Base-by-base conservation (phyloP, 2,329 filamentous ascomycete species). In the Colletotrichum somersetense region DNA sequence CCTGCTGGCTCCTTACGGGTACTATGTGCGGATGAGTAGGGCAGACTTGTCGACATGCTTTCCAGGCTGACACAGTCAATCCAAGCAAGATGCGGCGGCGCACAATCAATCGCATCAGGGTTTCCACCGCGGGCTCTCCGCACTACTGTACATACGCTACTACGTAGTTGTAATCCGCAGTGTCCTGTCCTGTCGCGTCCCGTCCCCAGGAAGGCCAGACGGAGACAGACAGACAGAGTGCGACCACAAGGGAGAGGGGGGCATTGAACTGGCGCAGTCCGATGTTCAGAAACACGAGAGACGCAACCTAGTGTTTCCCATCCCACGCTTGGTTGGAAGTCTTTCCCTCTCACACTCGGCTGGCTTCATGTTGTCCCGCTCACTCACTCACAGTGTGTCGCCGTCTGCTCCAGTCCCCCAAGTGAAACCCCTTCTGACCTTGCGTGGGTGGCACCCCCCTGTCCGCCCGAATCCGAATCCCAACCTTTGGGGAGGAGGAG, bases 271-370 rank as follows among this genome's bases (percentile, higher is more conserved):
- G 69, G 69, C 53, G 59, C 55, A 56, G 30, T 72, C 69, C 64
- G 66, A 72, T 64, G 59, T 72, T 72, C 66, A 42, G 69, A 72
- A 72, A 69, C 66, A 69, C 69, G n/a, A 69, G 59, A 72, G 59
- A 69, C 69, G 58, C 69, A 69, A 53, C 59, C 66, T 64, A 72
- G 69, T 72, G 69, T 72, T 72, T 72, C 69, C 69, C 66, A 69
- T 72, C 65, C 66, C 38, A 56, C 59, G 59, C 66, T 69, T 46
- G 57, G 16, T 12, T 42, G 58, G 58, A 59, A 55, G 69, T 64
- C 69, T 68, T 33, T 58, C 33, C 53, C 46, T 72, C 66, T 72
- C 66, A 55, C 35, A 72, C 69, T 69, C 69, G 69, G 69, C 66
- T 72, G 69, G 69, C 69, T 69, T 72, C 69, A 72, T 40, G 53